phyloP scores from a whole-genome alignment of 2,329 filamentous ascomycete species.

The Epichloe brachyelytri region DNA sequence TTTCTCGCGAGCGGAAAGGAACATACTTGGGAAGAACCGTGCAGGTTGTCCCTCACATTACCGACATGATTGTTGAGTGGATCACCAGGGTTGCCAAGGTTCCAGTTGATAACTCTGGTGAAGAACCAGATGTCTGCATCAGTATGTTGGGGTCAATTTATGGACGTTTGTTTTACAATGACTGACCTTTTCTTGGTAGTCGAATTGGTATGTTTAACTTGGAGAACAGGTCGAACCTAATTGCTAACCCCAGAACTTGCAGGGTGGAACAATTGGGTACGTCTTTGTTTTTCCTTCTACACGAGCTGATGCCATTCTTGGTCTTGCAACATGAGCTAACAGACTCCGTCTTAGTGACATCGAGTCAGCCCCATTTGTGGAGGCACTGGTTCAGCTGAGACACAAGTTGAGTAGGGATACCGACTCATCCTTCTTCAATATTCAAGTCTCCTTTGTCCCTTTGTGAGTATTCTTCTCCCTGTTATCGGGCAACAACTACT shows the following conservation, averaged over 20 bases:
- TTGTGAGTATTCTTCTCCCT: constrained; percentile 20
- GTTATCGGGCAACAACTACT: neutral
- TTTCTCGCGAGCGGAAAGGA: constrained; percentile 37
- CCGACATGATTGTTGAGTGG: constrained; percentile 85
- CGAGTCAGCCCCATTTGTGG: constrained; percentile 76
- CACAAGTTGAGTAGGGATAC: constrained; percentile 52
- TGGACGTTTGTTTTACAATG: neutral
- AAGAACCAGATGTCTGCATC: constrained; percentile 85
- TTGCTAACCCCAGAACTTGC: neutral
- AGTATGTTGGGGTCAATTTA: constrained; percentile 36
- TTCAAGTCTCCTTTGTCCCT: constrained; percentile 81
- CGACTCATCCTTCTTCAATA: constrained; percentile 61
- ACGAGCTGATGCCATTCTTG: neutral
- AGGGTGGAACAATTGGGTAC: constrained; percentile 46
- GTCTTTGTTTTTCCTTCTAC: neutral
- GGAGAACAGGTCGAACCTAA: neutral
- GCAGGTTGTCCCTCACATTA: constrained; percentile 87
- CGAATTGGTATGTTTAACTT: constrained; percentile 19
- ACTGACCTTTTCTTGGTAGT: constrained; percentile 15
- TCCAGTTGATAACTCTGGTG: constrained; percentile 72
- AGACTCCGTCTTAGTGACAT: constrained; percentile 42
- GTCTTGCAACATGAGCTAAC: neutral
- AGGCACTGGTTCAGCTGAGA: constrained; percentile 70
- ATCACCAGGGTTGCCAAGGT: constrained; percentile 75
- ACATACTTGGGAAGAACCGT: constrained; percentile 78